phyloP scores from a whole-genome alignment of 192 early-diverging fungal species.

The Cladochytrium replicatum region DNA sequence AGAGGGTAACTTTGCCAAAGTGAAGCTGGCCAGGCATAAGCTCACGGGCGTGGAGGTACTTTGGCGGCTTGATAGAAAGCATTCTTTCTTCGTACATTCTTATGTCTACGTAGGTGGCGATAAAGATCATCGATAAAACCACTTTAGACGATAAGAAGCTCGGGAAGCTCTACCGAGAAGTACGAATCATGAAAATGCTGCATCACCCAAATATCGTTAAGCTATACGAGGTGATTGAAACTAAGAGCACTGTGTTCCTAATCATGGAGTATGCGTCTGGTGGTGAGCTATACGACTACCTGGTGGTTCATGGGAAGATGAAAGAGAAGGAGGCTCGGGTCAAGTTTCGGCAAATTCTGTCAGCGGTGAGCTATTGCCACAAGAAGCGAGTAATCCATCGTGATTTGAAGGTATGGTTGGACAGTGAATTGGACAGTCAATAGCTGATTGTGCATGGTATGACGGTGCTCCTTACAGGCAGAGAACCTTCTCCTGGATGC shows the following conservation, averaged over 20 bases:
- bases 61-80: too few relatives aligned
- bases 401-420: slow-evolving; percentile 42
- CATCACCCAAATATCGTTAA: slow-evolving; percentile 80
- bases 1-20: slow-evolving; percentile 97
- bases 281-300: slow-evolving; percentile 92
- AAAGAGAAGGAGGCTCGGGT: slow-evolving; percentile 55
- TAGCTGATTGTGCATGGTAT: too few relatives aligned
- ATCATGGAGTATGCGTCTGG: slow-evolving; percentile 92
- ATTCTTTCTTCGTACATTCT: too few relatives aligned
- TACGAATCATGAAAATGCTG: slow-evolving; percentile 59
- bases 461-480: slow-evolving; percentile 30
- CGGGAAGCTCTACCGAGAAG: slow-evolving; percentile 50
- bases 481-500: slow-evolving; percentile 53
- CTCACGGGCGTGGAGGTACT: slow-evolving; percentile 39
- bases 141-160: slow-evolving; percentile 52
- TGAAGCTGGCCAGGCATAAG: slow-evolving; percentile 85
- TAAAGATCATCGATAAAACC: slow-evolving; percentile 56
- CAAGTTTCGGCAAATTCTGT: slow-evolving; percentile 51
- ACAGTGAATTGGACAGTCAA: too few relatives aligned
- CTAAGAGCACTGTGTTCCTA: slow-evolving; percentile 76
- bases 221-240: slow-evolving; percentile 84
- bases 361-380: slow-evolving; percentile 53
- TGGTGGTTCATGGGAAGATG: slow-evolving; percentile 75
- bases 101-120: slow-evolving; percentile 54
- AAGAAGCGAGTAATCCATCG: slow-evolving; percentile 52